Evolutionary conservation across 768 basidiomycete species (phyloP).

Genomic region (Cystofilobasidium ferigula): DNA sequence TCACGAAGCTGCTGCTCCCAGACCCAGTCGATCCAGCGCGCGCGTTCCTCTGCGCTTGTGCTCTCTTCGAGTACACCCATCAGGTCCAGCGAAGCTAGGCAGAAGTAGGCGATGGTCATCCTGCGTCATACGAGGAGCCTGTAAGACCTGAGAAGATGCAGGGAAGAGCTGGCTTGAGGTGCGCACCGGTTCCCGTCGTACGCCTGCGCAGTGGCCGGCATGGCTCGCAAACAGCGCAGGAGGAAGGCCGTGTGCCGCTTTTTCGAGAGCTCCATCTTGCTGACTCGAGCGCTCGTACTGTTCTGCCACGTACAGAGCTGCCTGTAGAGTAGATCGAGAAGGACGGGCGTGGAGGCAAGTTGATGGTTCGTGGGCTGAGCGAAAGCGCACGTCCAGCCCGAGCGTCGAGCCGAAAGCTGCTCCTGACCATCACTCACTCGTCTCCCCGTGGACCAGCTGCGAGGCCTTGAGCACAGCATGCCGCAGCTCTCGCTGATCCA

Average conservation of each 20-base stretch:
- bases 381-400: no score
- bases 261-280: not conserved
- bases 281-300: no score
- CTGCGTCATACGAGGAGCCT: constrained; percentile 40
- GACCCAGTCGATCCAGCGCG: constrained; percentile 67
- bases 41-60: constrained; percentile 47
- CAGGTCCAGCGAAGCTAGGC: constrained; percentile 70
- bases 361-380: no score
- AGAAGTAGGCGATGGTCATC: constrained; percentile 78
- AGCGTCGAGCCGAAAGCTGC: no score
- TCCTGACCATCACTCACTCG: not conserved
- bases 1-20: constrained; percentile 73
- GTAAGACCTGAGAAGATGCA: not conserved
- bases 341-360: no score
- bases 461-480: not conserved
- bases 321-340: no score
- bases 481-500: constrained; percentile 18
- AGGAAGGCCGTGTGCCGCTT: constrained; percentile 16
- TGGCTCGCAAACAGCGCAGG: constrained; percentile 16
- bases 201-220: constrained; percentile 7
- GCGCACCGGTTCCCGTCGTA: constrained; percentile 17
- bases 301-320: no score
- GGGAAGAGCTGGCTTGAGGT: not conserved
- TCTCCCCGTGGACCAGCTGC: not conserved
- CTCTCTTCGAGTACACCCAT: constrained; percentile 47